Percentiles rank a stretch among this genome's conserved stretches.
Conservation (phyloP, 1,139 yeast genomes). For the Taphrina deformans region DNA sequence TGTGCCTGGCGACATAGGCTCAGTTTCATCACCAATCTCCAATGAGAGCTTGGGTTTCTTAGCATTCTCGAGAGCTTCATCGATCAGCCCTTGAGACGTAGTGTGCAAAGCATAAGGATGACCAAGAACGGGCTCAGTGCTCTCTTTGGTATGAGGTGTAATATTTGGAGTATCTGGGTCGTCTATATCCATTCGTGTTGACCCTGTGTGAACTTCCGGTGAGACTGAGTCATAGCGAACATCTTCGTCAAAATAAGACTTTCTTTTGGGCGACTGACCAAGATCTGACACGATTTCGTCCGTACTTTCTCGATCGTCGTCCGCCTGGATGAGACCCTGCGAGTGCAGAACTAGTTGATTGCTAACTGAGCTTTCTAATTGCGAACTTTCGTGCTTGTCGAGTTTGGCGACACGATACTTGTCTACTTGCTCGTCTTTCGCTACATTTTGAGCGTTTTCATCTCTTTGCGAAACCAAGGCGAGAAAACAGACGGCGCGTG, state of each 20-base stretch:
- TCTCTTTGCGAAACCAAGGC: conserved; percentile 56
- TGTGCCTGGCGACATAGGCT: neutral
- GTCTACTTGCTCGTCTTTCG: neutral
- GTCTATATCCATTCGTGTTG: neutral
- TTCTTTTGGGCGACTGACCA: neutral
- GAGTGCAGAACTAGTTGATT: conserved; percentile 3
- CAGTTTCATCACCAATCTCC: neutral
- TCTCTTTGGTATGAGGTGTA: neutral
- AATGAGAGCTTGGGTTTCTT: neutral
- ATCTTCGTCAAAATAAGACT: neutral
- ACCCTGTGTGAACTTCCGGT: neutral
- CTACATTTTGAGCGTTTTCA: conserved; percentile 34
- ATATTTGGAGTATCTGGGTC: neutral
- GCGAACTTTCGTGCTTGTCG: neutral
- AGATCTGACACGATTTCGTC: neutral
- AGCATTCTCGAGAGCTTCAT: neutral
- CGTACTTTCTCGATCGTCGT: neutral
- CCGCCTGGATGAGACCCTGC: neutral
- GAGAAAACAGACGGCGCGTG: conserved; percentile 78
- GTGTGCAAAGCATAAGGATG: neutral
- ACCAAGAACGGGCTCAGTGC: neutral
- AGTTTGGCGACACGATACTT: neutral
- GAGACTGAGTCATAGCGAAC: neutral
- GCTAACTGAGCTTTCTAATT: neutral
- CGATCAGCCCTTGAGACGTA: neutral